phyloP scores from a whole-genome alignment of 345 rosid genomes.

The Carallia pectinifolia region DNA sequence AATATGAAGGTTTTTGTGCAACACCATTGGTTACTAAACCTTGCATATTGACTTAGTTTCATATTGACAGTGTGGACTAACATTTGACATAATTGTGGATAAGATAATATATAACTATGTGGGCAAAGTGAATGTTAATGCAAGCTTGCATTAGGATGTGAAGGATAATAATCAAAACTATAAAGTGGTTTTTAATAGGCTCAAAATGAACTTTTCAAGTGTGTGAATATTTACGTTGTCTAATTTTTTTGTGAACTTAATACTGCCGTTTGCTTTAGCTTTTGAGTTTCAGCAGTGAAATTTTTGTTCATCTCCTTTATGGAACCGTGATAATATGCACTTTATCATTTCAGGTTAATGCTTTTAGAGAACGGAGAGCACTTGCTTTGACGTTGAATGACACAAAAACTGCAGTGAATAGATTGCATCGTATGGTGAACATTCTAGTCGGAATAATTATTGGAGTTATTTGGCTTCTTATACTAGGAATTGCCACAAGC shows the following conservation, averaged over 20 bases:
- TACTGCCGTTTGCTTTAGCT: no score
- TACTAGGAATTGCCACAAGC: constrained; percentile 33
- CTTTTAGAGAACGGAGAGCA: constrained; percentile 33
- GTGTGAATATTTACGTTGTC: no score
- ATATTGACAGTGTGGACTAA: not conserved
- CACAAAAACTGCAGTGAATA: constrained; percentile 36
- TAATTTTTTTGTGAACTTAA: no score
- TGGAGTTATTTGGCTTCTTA: constrained; percentile 28
- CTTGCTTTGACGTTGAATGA: constrained; percentile 29
- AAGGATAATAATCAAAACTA: not conserved
- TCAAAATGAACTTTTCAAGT: not conserved
- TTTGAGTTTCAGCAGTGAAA: no score
- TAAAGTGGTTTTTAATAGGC: not conserved
- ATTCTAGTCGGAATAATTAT: constrained; percentile 24
- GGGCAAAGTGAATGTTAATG: not conserved
- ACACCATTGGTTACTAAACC: no score
- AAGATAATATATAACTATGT: not conserved
- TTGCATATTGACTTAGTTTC: not conserved
- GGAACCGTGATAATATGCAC: not conserved
- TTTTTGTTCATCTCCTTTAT: no score
- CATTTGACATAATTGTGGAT: no score
- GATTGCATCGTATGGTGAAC: constrained; percentile 28
- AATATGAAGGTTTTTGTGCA: no score
- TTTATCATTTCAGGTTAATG: constrained; percentile 30
- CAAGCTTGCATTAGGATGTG: no score